Base-by-base conservation (phyloP, 192 early-diverging fungal genomes). In the Backusella mclennaniae region DNA sequence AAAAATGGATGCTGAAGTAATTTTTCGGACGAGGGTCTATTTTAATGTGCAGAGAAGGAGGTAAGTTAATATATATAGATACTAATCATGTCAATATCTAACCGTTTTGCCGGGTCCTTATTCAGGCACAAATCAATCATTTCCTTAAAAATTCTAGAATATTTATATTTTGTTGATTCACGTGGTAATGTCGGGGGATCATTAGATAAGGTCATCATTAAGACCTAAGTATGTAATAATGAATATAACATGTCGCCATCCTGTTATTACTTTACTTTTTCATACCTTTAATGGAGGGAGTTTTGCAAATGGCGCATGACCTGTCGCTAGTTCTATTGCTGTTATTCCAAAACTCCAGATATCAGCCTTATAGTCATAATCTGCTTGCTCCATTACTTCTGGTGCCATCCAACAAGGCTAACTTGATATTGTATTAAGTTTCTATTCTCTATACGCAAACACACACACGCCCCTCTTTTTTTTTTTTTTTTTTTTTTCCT, bases 301-400 rank as follows among this genome's bases (percentile, higher is more conserved):
- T 76, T 95, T 95, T n/a, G 95, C 94, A 79, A 93, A 95, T 12
- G 95, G 95, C 5, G 95, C 94, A 78, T 94, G 92, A 8, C 95
- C 95, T 19, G 92, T 94, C 6, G 95, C 93, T 15, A 96, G 80
- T 77, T 96, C 95, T 38, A 96, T 84, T 0, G 93, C 90, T 8
- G 95, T 96, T 49, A 96, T 96, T 35, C 95, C 95, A 86, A 96
- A 96, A 69, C 89, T 91, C 95, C 95, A 96, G 53, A 96, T 95
- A 79, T 96, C 95, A 2, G 94, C 95, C 75, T 95, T 95, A 80
- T 90, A 95, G 77, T 95, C 92, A 84, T 96, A 95, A 1, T 91
- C 93, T 11, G 89, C 88, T 76, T 96, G 95, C 71, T 96, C 92
- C 95, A 96, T 96, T 12, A 96, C 94, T 78, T 96, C 89, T 5